Base-by-base conservation (phyloP, 768 basidiomycete species). In the Hygrocybe punicea region DNA sequence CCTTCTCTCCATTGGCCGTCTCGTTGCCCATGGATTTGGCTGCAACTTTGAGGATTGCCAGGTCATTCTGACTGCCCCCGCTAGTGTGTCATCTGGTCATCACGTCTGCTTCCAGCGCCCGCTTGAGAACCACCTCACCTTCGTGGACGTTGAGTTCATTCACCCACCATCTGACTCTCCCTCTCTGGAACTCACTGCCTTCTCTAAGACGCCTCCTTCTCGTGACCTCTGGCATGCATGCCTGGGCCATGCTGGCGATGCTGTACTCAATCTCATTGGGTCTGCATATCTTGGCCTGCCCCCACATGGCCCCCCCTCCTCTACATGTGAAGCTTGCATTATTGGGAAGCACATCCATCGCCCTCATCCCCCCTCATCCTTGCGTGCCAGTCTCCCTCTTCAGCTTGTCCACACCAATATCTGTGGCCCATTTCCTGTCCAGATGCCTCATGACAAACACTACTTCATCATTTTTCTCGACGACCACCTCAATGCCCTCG, bases 331-430 rank as follows among this genome's bases (percentile, higher is more conserved):
- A 3, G 42, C 65, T 0, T 72, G 69, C 47, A 44, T 70, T 10
- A 58, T 70, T 49, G 66, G 69, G 2, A 68, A 70, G 37, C 53
- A 57, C 39, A 58, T 67, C 29, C 61, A 60, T 21, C 57, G 33
- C 6, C 58, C 62, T 8, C 23, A 55, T 34, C 42, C 29, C 7
- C 6, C 23, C 23, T 25, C 36, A 8, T 9, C 14, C 6, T 17
- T 3, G 9, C 39, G 52, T 7, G 52, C 52, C 23, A 2, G 36
- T 8, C 13, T 11, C 14, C 36, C 39, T 5, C 19, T 53, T 16
- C 14, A 39, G 21, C 39, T 40, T 17, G 49, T 71, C 0, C 70
- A 72, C n/a, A 62, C 66, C 17, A 65, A 70, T 29, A 56, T 53
- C 0, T 67, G 62, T 48, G 69, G 67, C 0, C 70, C 69, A 0